Evolutionary conservation across 805 yeast species (phyloP).

Genomic region (Pichia nanzhaoensis): DNA sequence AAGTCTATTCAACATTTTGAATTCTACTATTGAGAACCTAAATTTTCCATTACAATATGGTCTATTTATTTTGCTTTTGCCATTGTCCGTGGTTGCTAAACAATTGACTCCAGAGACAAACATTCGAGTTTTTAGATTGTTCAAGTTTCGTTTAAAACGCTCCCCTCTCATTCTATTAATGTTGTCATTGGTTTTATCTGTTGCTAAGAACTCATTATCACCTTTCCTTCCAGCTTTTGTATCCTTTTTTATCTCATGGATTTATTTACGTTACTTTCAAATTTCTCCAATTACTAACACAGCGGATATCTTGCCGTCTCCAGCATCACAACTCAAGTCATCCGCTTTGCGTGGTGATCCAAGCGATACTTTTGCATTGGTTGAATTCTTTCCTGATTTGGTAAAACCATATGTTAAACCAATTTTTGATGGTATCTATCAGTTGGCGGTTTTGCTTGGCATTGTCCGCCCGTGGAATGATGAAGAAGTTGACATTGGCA

Average conservation of each 20-base stretch:
- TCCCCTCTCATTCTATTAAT: slow-evolving; percentile 17
- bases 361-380: slow-evolving; percentile 77
- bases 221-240: slow-evolving; percentile 51
- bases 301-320: slow-evolving; percentile 31
- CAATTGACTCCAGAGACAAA: slow-evolving; percentile 55
- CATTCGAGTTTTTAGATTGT: slow-evolving; percentile 36
- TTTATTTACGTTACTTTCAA: slow-evolving; percentile 74
- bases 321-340: slow-evolving; percentile 18
- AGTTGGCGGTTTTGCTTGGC: slow-evolving; percentile 36
- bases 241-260: slow-evolving; percentile 66
- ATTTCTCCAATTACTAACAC: slow-evolving; percentile 28
- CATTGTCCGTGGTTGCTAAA: slow-evolving; percentile 50
- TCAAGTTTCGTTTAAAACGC: slow-evolving; percentile 17
- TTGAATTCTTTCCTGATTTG: slow-evolving; percentile 74
- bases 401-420: slow-evolving; percentile 46
- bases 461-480: slow-evolving; percentile 58
- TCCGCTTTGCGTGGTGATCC: slow-evolving; percentile 64
- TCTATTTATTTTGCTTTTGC: slow-evolving; percentile 39
- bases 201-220: slow-evolving; percentile 33
- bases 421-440: slow-evolving; percentile 39
- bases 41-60: slow-evolving; percentile 47
- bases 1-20: slow-evolving; percentile 26
- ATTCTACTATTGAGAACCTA: slow-evolving; percentile 34
- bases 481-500: slow-evolving; percentile 66
- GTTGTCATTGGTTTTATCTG: slow-evolving; percentile 25